Percentiles rank a stretch among this genome's conserved stretches.
Evolutionary conservation across 2,329 filamentous ascomycete species (phyloP).

Genomic region (Trichoderma guizhouense): DNA sequence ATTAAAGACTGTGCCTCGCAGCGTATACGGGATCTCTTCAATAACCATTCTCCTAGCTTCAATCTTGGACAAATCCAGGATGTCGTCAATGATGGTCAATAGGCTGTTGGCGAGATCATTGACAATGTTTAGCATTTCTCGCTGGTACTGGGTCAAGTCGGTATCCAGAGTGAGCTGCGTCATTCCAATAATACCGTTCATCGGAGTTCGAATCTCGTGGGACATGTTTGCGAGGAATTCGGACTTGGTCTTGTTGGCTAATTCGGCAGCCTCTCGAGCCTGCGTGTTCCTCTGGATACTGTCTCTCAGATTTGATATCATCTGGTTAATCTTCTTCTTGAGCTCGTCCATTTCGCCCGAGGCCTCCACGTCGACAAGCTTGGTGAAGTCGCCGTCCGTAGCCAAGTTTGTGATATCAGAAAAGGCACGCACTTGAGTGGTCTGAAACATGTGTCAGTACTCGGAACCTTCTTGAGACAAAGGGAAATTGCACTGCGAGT

Average conservation of each 20-base stretch:
- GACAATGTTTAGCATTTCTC: conserved; percentile 98
- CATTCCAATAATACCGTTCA: conserved; percentile 98
- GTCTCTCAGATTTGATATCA: conserved; percentile 93
- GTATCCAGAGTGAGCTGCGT: conserved; percentile 94
- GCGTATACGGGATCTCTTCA: conserved; percentile 93
- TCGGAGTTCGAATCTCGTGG: conserved; percentile 94
- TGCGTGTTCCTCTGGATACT: conserved; percentile 96
- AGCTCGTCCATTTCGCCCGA: conserved; percentile 99
- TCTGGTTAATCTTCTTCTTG: conserved; percentile 98
- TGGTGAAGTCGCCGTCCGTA: conserved; percentile 95
- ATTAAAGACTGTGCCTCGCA: conserved; percentile 94
- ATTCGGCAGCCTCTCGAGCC: conserved; percentile 89
- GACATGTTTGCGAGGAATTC: conserved; percentile 99
- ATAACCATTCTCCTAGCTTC: conserved; percentile 98
- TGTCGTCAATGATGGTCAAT: conserved; percentile 91
- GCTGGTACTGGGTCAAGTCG: conserved; percentile 88
- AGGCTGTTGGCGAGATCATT: conserved; percentile 95
- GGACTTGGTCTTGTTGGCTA: conserved; percentile 97
- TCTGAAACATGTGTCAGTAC: conserved; percentile 49
- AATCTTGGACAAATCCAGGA: conserved; percentile 72
- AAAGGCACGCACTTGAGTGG: conserved; percentile 95
- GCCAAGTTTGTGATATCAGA: conserved; percentile 98
- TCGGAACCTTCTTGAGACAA: background rate
- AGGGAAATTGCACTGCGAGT: background rate
- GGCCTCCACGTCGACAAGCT: conserved; percentile 93